These are phyloP conservation scores for Liriodendron chinense DNA, from an alignment of 164 flowering plant species.

Conservation along the genomic window DNA sequence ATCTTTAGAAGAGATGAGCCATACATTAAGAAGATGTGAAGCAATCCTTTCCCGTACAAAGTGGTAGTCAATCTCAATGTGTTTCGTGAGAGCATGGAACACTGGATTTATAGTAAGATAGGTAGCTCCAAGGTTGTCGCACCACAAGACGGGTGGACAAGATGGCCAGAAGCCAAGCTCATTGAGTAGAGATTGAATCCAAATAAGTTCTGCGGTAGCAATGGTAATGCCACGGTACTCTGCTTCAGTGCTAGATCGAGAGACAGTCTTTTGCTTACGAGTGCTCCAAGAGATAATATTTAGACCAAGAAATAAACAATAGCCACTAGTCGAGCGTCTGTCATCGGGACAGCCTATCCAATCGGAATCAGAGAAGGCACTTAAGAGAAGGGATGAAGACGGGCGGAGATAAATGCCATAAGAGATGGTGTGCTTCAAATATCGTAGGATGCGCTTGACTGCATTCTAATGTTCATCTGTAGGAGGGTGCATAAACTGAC, in stretches of 20 bases:
- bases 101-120: neutral
- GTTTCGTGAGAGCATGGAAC: neutral
- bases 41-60: too few relatives aligned
- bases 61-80: too few relatives aligned
- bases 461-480: too few relatives aligned
- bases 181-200: neutral
- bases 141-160: neutral
- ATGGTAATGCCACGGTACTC: neutral
- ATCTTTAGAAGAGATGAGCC: neutral
- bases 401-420: too few relatives aligned
- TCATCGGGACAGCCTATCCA: neutral
- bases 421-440: too few relatives aligned
- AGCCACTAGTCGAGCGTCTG: neutral
- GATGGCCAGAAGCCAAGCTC: neutral
- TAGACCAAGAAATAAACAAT: neutral
- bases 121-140: neutral
- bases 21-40: too few relatives aligned
- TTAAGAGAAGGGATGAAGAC: too few relatives aligned
- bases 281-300: neutral
- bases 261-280: neutral
- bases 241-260: too few relatives aligned
- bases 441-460: too few relatives aligned
- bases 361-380: neutral
- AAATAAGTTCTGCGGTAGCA: neutral
- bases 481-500: too few relatives aligned